Evolutionary conservation across 139 green algal species (phyloP).

Genomic region (Tetratostichococcus sp.): DNA sequence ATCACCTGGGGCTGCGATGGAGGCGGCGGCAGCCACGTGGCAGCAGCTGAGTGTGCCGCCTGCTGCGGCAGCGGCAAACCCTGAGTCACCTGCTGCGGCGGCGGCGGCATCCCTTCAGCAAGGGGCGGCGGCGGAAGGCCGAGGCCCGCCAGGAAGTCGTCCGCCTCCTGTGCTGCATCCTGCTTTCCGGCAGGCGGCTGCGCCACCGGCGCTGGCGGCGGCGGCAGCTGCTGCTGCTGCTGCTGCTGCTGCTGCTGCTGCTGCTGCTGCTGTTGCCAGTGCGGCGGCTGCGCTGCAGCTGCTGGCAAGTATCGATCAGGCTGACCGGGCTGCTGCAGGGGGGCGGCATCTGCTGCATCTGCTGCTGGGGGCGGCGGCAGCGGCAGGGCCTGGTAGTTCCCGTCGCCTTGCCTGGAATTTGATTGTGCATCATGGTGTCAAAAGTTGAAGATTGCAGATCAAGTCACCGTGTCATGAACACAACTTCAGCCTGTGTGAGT

Average conservation of each 20-base stretch:
- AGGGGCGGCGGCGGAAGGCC: slow-evolving; percentile 4
- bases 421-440: no score
- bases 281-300: not conserved
- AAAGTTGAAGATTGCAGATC: no score
- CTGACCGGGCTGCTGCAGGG: not conserved
- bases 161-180: slow-evolving; percentile 20
- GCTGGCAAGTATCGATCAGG: not conserved
- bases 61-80: not conserved
- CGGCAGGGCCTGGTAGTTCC: slow-evolving; percentile 7
- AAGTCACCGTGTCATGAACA: no score
- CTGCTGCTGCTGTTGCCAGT: slow-evolving; percentile 17
- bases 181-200: not conserved
- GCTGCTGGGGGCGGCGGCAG: slow-evolving; percentile 4
- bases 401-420: not conserved
- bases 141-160: slow-evolving; percentile 41
- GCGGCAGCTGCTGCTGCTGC: slow-evolving; percentile 6
- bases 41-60: no score
- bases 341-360: not conserved
- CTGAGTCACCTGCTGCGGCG: not conserved
- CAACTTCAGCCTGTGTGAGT: no score
- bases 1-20: no score
- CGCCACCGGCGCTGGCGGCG: not conserved
- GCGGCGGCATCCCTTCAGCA: no score
- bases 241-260: not conserved
- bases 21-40: no score